phyloP scores from a whole-genome alignment of 306 rosid genomes.

The Crataegus laevigata region DNA sequence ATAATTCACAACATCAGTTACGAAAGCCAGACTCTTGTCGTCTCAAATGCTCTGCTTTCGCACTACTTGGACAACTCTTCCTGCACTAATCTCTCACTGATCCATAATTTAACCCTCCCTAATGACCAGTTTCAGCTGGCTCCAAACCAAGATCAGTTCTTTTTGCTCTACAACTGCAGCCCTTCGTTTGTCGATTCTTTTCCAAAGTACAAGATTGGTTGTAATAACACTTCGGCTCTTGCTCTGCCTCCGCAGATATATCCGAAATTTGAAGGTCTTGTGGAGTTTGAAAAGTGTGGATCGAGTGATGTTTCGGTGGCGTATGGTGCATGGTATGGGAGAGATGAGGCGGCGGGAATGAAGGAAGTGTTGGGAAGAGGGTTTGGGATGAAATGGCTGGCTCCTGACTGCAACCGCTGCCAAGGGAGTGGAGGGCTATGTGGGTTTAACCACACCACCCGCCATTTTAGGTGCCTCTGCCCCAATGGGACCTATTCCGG shows the following conservation, averaged over 20 bases:
- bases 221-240: conserved; percentile 21
- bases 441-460: conserved; percentile 8
- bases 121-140: not conserved
- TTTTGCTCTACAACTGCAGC: conserved; percentile 28
- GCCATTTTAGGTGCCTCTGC: conserved; percentile 38
- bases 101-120: conserved; percentile 9
- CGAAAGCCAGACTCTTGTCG: conserved; percentile 17
- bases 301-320: not conserved
- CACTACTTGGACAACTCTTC: not conserved
- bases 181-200: not conserved
- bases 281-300: conserved; percentile 7
- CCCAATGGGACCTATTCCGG: conserved; percentile 42
- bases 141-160: not conserved
- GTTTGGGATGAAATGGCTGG: conserved; percentile 42
- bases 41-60: conserved; percentile 30
- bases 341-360: not conserved
- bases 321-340: not conserved
- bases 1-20: conserved; percentile 25
- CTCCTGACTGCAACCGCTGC: conserved; percentile 26
- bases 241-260: conserved; percentile 16
- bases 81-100: not conserved
- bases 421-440: conserved; percentile 34
- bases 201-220: conserved; percentile 13
- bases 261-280: not conserved
- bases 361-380: conserved; percentile 36